Evolutionary conservation across 2,329 filamentous ascomycete species (phyloP).

Genomic region (Lasiodiplodia theobromae): DNA sequence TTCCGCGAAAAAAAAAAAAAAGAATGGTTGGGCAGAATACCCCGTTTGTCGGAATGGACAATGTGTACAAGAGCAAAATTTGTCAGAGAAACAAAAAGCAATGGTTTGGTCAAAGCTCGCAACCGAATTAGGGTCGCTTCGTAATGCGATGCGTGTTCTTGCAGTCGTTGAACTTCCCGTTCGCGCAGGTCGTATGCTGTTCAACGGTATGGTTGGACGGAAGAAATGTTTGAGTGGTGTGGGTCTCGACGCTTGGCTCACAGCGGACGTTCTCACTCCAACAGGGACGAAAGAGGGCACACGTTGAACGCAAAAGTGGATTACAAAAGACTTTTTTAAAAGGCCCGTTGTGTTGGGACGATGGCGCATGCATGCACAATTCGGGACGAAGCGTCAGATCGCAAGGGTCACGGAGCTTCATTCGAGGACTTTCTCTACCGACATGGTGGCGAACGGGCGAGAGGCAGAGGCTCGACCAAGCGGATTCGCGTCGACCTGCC

Average conservation of each 20-base stretch:
- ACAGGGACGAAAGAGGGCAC: background rate
- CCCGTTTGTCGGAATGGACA: background rate
- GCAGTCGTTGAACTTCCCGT: background rate
- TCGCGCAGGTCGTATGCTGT: background rate
- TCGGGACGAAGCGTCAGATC: constrained; percentile 10
- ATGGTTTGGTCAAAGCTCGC: background rate
- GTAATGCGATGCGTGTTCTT: constrained; percentile 1
- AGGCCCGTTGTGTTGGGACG: background rate
- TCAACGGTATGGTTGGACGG: constrained; percentile 10
- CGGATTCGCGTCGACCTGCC: background rate
- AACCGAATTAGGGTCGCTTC: background rate
- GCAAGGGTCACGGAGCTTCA: background rate
- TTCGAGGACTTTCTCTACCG: constrained; percentile 23
- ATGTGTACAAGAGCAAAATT: background rate
- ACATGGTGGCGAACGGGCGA: constrained; percentile 4
- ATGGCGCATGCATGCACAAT: constrained; percentile 11
- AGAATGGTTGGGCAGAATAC: background rate
- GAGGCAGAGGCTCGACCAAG: background rate
- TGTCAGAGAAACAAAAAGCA: background rate
- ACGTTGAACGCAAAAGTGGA: background rate
- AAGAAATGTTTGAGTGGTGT: constrained; percentile 4
- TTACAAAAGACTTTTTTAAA: background rate
- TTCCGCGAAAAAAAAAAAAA: background rate
- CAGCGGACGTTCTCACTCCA: background rate
- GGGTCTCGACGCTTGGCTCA: constrained; percentile 7